Percentiles rank a stretch among this genome's conserved stretches.
phyloP scores from a whole-genome alignment of 371 early-diverging fungal genomes.

The Batrachochytrium dendrobatidis region DNA sequence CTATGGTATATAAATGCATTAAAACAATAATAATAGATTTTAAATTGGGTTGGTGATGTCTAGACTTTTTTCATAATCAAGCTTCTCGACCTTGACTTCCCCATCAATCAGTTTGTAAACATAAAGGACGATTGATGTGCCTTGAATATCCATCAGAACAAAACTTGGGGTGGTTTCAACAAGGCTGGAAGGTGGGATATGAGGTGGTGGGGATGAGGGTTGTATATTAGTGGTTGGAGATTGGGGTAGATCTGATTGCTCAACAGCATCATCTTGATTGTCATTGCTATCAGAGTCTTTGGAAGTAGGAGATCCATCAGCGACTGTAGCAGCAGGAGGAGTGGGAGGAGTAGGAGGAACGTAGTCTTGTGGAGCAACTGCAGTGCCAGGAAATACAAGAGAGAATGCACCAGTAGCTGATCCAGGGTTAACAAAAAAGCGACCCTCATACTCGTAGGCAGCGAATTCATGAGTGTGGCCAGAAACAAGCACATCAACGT shows the following conservation, averaged over 20 bases:
- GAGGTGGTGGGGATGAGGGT: neutral
- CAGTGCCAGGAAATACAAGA: neutral
- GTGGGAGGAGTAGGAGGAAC: slow-evolving; percentile 4
- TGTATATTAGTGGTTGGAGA: too few species aligned
- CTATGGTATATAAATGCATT: too few species aligned
- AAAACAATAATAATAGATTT: too few species aligned
- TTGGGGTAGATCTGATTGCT: too few species aligned
- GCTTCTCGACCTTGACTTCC: slow-evolving; percentile 87
- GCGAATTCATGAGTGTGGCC: slow-evolving; percentile 88
- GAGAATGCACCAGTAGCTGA: slow-evolving; percentile 79
- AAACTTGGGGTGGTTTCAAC: slow-evolving; percentile 67
- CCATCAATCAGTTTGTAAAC: slow-evolving; percentile 85
- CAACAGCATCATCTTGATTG: slow-evolving; percentile 6
- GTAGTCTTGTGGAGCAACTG: neutral
- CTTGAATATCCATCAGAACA: slow-evolving; percentile 90
- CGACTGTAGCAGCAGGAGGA: slow-evolving; percentile 1
- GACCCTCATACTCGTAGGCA: slow-evolving; percentile 80
- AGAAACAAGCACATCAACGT: slow-evolving; percentile 80
- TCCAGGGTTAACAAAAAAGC: slow-evolving; percentile 91
- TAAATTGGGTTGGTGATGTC: too few species aligned
- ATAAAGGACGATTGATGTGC: slow-evolving; percentile 66
- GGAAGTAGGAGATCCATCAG: neutral
- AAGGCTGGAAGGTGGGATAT: slow-evolving; percentile 10
- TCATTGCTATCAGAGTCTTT: slow-evolving; percentile 9
- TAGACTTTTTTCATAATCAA: slow-evolving; percentile 67